These are phyloP conservation scores for Centaurea solstitialis DNA, from an alignment of 129 eudicot species.

Conservation along the genomic window DNA sequence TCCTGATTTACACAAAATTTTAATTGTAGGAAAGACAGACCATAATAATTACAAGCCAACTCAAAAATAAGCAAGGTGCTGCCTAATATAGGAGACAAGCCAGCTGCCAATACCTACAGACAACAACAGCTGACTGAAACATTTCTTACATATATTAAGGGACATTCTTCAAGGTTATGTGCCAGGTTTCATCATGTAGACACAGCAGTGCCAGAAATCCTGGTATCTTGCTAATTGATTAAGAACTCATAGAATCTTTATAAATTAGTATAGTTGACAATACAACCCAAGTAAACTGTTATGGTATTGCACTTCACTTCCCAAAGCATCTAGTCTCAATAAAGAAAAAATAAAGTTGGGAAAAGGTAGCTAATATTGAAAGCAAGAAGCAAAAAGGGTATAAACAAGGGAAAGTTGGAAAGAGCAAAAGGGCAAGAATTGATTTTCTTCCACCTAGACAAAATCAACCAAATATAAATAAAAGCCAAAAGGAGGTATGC, in stretches of 20 bases:
- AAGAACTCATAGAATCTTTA: slow-evolving; percentile 6
- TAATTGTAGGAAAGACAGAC: neutral
- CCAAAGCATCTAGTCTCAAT: slow-evolving; percentile 14
- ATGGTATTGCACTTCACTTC: slow-evolving; percentile 27
- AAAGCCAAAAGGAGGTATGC: slow-evolving; percentile 12
- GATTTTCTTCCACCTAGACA: slow-evolving; percentile 22
- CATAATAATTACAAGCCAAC: neutral
- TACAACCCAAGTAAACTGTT: slow-evolving; percentile 1
- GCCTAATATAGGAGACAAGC: neutral
- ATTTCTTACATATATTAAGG: slow-evolving; percentile 7
- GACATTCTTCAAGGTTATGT: slow-evolving; percentile 19
- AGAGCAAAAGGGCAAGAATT: slow-evolving; percentile 30
- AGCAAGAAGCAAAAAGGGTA: slow-evolving; percentile 39
- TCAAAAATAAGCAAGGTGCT: neutral
- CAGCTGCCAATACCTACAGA: neutral
- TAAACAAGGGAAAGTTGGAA: slow-evolving; percentile 18
- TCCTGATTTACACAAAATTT: neutral
- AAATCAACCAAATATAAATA: slow-evolving; percentile 28
- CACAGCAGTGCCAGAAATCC: slow-evolving; percentile 34
- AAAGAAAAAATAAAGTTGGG: slow-evolving; percentile 27
- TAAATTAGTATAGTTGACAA: slow-evolving; percentile 13
- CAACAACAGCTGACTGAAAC: neutral
- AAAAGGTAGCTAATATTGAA: slow-evolving; percentile 40
- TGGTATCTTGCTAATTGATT: slow-evolving; percentile 18
- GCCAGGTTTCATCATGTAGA: slow-evolving; percentile 28